Base-by-base conservation (phyloP, 345 rosid species). In the Reutealis trisperma region DNA sequence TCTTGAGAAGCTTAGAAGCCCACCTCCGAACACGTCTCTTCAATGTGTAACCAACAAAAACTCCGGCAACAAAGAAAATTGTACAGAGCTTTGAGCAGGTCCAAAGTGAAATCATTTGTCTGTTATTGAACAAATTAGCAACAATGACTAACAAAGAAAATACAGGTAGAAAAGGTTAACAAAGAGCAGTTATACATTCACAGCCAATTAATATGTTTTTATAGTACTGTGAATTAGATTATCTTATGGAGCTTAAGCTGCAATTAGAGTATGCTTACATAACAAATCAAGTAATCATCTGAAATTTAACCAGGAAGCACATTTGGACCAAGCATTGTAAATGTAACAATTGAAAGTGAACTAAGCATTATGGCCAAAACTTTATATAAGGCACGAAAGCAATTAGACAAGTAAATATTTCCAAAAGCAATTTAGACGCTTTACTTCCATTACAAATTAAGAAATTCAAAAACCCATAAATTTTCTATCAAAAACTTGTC, bases 31-130 rank as follows among this genome's bases (percentile, higher is more conserved):
- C 94, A 8, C 98, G 90, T 67, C 83, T 84, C 83, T 89, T 92
- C 66, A 93, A 86, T 10, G 96, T 89, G 85, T 82, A 93, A 62
- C 98, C 98, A 24, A 88, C 89, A 65, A 92, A 58, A 63, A 93
- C 85, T 74, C 99, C 97, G 60, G 97, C 94, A 42, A 83, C 87
- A 51, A 95, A 92, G 89, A 88, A 90, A 79, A 89, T n/a, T 0
- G 87, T 85, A 41, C 94, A 95, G 21, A 95, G 86, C 90, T 92
- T 95, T 10, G 98, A 88, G 78, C 99, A 95, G 14, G 92, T 89
- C 90, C 83, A 81, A 4, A 86, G 75, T 1, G 97, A 91, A 19
- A 93, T 87, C 70, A 82, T 83, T 16, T 89, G 82, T 74, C 92
- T 88, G 88, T 85, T 79, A 77, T 44, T 57, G 27, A 25, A 41